Percentiles rank a stretch among this genome's conserved stretches.
Conservation (phyloP, 176 grass and related monocot species). For the Otatea glauca region DNA sequence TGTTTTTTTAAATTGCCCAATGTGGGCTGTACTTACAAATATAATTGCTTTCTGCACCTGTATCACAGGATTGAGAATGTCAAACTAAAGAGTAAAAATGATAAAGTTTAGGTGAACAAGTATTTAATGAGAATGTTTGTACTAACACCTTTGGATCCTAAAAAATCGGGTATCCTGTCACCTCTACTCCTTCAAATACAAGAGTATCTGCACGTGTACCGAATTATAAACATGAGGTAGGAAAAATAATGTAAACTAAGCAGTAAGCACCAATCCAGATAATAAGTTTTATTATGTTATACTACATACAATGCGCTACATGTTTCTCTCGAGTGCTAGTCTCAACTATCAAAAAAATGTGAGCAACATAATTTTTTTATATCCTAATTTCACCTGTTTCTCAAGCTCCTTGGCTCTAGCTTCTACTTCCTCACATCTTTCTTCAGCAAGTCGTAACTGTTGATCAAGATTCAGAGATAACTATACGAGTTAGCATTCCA, state of each 20-base stretch:
- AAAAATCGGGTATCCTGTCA: slow-evolving; percentile 90
- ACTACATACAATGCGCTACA: no score
- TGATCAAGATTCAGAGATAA: slow-evolving; percentile 45
- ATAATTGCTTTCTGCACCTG: slow-evolving; percentile 86
- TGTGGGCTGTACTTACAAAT: slow-evolving; percentile 53
- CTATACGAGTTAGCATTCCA: not conserved
- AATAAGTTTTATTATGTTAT: no score
- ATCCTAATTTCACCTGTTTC: slow-evolving; percentile 71
- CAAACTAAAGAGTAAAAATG: slow-evolving; percentile 6
- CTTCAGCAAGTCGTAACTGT: slow-evolving; percentile 94
- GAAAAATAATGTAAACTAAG: no score
- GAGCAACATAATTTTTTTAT: no score
- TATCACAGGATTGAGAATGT: slow-evolving; percentile 22
- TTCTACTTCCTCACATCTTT: slow-evolving; percentile 85
- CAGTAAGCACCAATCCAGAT: no score
- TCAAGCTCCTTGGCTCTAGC: slow-evolving; percentile 93
- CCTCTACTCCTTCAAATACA: slow-evolving; percentile 81
- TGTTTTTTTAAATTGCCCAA: no score
- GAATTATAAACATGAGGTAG: no score
- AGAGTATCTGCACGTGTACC: slow-evolving; percentile 58
- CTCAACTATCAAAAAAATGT: no score
- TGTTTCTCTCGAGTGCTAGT: no score
- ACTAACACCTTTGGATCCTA: slow-evolving; percentile 67
- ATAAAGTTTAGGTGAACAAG: slow-evolving; percentile 24
- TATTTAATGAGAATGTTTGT: not conserved